Evolutionary conservation across 768 basidiomycete species (phyloP), one percentile per base, ranked within the genome.

Genomic region (Chlorophyllum brunneum): DNA sequence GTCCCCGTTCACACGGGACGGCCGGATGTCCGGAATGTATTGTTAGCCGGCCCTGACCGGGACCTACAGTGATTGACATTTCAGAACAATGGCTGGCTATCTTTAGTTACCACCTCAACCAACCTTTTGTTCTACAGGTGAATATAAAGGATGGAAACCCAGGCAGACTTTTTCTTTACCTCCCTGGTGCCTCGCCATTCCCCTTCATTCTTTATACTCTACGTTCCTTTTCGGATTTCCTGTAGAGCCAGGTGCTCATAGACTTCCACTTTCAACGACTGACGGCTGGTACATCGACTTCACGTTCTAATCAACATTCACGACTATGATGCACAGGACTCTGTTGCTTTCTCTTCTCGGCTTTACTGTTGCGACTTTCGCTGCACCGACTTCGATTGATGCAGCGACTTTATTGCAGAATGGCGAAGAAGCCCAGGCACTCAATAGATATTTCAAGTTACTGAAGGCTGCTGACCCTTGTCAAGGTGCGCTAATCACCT

Each of bases 381-480:
- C 67, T 9, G 72, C 76, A 2, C 63, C 64, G n/a, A 56, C 69
- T 20, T 48, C 69, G 4, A 60, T 74, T 24, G 73, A 77, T 60
- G 61, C 70, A 47, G 55, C 64, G 22, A 71, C 71, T n/a, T 70
- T 82, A 20, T 63, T 72, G 4, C 59, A 70, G 44, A 83, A 82
- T 56, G 82, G 72, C 11, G 67, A 71, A 54, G 61, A 67, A 33
- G 82, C 83, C 0, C 80, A 83, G 58, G 59, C 65, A 26, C 67
- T 80, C 24, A 85, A 85, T 55, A 60, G 66, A 1, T 63, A 74
- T 40, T 84, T 79, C 55, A 56, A 64, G 52, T 64, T 54, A 5
- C 39, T 80, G 20, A 76, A 71, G 1, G 51, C 54, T 1, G 65
- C 67, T 0, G 78, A 77, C 51, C 27, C 75, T 3, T 84, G 83